Conservation (phyloP, 257 asterid genomes). For the Solanum tarijense region DNA sequence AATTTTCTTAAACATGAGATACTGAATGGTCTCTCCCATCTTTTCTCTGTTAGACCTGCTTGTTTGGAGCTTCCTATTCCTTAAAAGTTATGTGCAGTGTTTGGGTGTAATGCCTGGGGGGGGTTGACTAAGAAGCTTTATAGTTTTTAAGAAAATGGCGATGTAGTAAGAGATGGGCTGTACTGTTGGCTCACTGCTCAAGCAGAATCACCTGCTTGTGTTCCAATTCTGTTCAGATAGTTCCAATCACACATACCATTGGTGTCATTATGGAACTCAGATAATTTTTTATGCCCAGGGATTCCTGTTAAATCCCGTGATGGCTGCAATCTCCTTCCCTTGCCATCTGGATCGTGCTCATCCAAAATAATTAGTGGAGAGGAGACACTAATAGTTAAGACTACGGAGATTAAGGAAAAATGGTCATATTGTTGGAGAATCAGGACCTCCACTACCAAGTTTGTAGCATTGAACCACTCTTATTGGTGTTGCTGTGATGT, state of each 20-base stretch:
- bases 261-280: background rate
- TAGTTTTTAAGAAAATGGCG: background rate
- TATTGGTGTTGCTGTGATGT: background rate
- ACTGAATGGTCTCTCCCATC: background rate
- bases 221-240: background rate
- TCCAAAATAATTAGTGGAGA: background rate
- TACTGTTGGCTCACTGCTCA: background rate
- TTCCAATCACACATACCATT: background rate
- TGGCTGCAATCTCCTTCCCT: background rate
- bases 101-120: background rate
- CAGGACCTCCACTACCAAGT: background rate
- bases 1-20: background rate
- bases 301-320: background rate
- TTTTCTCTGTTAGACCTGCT: too few relatives aligned
- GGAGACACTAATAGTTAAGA: background rate
- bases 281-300: background rate
- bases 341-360: background rate
- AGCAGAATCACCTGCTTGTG: background rate
- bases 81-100: background rate
- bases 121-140: background rate
- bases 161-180: background rate
- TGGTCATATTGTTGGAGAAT: background rate
- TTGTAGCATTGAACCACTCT: background rate
- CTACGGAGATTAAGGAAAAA: background rate
- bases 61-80: too few relatives aligned